Evolutionary conservation across 2,329 filamentous ascomycete genomes (phyloP).

Genomic region (Myriosclerotinia scirpicola): DNA sequence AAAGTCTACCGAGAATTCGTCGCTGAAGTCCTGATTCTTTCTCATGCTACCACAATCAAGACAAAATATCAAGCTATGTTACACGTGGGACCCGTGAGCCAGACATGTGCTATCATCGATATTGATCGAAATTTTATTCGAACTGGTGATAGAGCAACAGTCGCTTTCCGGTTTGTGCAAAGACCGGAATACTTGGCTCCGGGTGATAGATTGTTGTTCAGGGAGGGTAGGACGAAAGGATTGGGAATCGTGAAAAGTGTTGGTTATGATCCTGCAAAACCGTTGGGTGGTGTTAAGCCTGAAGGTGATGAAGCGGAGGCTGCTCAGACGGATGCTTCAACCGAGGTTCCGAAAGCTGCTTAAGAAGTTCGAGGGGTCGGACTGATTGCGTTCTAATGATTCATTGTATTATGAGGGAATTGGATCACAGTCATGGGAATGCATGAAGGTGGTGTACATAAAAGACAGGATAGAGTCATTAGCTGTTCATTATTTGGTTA

Average conservation of each 20-base stretch:
- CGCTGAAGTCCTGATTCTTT: slow-evolving; percentile 90
- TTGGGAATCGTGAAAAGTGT: slow-evolving; percentile 90
- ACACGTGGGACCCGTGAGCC: slow-evolving; percentile 89
- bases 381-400: not conserved
- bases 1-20: slow-evolving; percentile 77
- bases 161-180: slow-evolving; percentile 94
- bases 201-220: slow-evolving; percentile 86
- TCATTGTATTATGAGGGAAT: not conserved
- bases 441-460: not conserved
- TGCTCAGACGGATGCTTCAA: not conserved
- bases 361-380: not conserved
- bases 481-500: not conserved
- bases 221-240: slow-evolving; percentile 93
- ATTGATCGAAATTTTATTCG: slow-evolving; percentile 95
- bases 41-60: slow-evolving; percentile 95
- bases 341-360: not conserved
- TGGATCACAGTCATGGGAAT: not conserved
- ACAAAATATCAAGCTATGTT: slow-evolving; percentile 98
- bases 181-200: slow-evolving; percentile 87
- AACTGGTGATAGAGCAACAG: slow-evolving; percentile 88
- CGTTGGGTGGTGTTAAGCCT: slow-evolving; percentile 41
- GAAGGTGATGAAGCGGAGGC: slow-evolving; percentile 2
- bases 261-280: slow-evolving; percentile 72
- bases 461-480: not conserved
- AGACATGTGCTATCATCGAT: slow-evolving; percentile 96